Conservation (phyloP, 1,284 basidiomycete genomes). For the Naganishia cerealis region DNA sequence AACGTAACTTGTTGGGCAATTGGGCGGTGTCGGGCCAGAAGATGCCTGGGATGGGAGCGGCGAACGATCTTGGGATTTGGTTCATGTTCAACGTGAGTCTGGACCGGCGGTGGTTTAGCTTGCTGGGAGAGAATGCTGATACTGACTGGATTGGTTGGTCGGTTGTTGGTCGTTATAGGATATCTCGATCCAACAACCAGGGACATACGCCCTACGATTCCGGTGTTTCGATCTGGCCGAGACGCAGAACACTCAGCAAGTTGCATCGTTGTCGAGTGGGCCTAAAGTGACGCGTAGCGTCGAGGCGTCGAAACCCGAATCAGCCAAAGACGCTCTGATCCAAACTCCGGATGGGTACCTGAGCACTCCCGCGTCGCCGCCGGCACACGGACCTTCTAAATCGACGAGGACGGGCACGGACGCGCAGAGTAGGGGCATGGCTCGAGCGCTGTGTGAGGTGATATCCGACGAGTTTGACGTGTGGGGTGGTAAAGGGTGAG, state of each 20-base stretch:
- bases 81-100: conserved; percentile 16
- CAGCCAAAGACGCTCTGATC: too few relatives aligned
- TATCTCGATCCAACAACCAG: conserved; percentile 16
- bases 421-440: too few relatives aligned
- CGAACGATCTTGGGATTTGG: conserved; percentile 20
- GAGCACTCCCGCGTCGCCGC: too few relatives aligned
- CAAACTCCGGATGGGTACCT: too few relatives aligned
- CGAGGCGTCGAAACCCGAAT: too few relatives aligned
- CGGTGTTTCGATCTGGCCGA: conserved; percentile 15
- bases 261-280: too few relatives aligned
- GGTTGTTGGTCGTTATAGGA: conserved; percentile 6
- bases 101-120: too few relatives aligned
- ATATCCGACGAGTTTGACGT: conserved; percentile 15
- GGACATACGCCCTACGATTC: conserved; percentile 11
- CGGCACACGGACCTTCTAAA: too few relatives aligned
- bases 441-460: conserved; percentile 5
- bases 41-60: conserved; percentile 19
- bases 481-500: background rate
- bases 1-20: conserved; percentile 12
- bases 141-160: too few relatives aligned
- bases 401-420: too few relatives aligned
- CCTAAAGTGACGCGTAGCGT: too few relatives aligned
- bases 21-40: conserved; percentile 18
- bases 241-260: background rate
- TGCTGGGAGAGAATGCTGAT: too few relatives aligned